A percentile compares a stretch with the other conserved stretches of the same genome.
Conservation (phyloP, 1,284 basidiomycete species). For the Anthracocystis walkeri region DNA sequence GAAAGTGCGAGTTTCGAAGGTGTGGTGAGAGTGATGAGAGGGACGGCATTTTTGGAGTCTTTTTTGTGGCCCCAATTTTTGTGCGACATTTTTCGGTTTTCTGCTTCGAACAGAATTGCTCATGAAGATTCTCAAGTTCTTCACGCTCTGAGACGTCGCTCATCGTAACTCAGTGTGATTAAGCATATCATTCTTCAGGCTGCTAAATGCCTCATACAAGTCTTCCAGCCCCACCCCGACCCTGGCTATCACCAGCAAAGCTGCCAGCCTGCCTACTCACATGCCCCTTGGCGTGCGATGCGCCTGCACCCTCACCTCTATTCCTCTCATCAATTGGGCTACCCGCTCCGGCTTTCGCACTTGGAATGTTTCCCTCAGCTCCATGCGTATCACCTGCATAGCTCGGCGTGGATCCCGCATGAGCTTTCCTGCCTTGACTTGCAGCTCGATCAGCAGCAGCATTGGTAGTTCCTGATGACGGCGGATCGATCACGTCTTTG, state of each 20-base stretch:
- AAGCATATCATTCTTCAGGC: no score
- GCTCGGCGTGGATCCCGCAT: slow-evolving; percentile 9
- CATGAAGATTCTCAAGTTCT: no score
- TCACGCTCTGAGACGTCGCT: neutral
- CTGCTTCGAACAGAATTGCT: neutral
- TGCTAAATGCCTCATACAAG: slow-evolving; percentile 9
- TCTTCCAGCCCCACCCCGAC: slow-evolving; percentile 6
- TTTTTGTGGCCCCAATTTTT: slow-evolving; percentile 4
- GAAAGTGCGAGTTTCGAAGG: no score
- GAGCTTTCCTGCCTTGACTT: slow-evolving; percentile 11
- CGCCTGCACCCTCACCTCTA: slow-evolving; percentile 6
- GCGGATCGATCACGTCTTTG: slow-evolving; percentile 29
- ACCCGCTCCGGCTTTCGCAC: slow-evolving; percentile 17
- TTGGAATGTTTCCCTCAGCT: slow-evolving; percentile 9
- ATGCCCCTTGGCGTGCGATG: slow-evolving; percentile 13
- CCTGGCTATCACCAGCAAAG: slow-evolving; percentile 27
- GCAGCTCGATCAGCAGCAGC: slow-evolving; percentile 16
- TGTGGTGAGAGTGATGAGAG: no score
- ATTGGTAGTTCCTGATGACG: slow-evolving; percentile 4
- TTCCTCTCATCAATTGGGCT: slow-evolving; percentile 23
- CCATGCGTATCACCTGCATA: slow-evolving; percentile 35
- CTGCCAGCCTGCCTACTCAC: slow-evolving; percentile 26
- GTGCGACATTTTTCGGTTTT: neutral
- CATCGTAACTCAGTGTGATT: neutral
- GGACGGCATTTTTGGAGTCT: neutral